Evolutionary conservation across 2,329 filamentous ascomycete genomes (phyloP), one percentile per base, ranked within the genome.

Genomic region (Colletotrichum theobromicola): DNA sequence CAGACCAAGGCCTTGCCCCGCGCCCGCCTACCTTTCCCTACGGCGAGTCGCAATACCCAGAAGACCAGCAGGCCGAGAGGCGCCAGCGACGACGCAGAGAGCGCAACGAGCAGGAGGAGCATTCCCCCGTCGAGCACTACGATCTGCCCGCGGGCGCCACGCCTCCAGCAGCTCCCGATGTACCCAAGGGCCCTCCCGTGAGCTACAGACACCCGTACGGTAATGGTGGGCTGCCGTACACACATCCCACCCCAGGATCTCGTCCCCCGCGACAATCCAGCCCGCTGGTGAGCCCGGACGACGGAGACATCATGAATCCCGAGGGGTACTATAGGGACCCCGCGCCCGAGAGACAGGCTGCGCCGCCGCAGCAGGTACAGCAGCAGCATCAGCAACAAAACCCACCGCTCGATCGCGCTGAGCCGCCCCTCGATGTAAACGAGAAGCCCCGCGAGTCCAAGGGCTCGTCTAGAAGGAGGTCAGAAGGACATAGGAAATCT

Each of bases 1-100:
- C 83, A 60, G 85, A 82, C 69, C 84, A 87, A 77, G 90, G 90
- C 30, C 85, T 92, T 75, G 88, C 90, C 77, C 90, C 91, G 67
- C 87, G 90, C 72, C 91, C 91, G 50, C 85, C 89, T n/a, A 91
- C 90, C 3, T 86, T 90, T 71, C 87, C 88, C 70, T 89, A 88
- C 81, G 84, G 81, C 75, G 81, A 84, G 71, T 79, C 83, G 75
- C 81, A 84, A 67, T 84, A 87, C 65, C 83, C 86, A 62, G 82
- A 83, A 61, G 83, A 83, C 67, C 86, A 89, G 66, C 83, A 84
- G 61, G 66, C 82, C 55, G 87, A 87, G 74, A 87, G 83, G 78
- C 84, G 86, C 68, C 82, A 84, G 74, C 83, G 85, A 75, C 84
- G 85, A 68, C 82, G 84, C 61, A 86, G 82, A 77, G 84, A 76